Conservation (phyloP, 495 filamentous ascomycete species). For the Neurospora terricola region DNA sequence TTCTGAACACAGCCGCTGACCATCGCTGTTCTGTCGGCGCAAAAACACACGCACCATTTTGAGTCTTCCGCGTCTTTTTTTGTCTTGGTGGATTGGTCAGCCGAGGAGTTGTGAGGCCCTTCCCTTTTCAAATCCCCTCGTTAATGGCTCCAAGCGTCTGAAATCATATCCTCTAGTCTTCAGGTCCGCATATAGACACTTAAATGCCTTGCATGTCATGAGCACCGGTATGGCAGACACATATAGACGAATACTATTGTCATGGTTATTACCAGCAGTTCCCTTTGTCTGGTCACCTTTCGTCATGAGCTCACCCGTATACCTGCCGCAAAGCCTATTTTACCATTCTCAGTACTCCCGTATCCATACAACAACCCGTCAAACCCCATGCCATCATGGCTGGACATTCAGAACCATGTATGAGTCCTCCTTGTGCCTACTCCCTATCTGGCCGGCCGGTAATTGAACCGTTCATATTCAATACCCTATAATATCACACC, state of each 20-base stretch:
- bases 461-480: too few relatives aligned
- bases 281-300: background rate
- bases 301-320: too few relatives aligned
- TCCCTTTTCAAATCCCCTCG: background rate
- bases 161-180: background rate
- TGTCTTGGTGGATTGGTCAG: background rate
- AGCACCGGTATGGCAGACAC: background rate
- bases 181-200: background rate
- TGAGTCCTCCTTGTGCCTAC: too few relatives aligned
- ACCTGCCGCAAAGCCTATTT: too few relatives aligned
- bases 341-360: too few relatives aligned
- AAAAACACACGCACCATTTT: background rate
- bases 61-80: background rate
- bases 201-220: background rate
- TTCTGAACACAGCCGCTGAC: conserved; percentile 3
- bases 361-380: too few relatives aligned
- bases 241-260: background rate
- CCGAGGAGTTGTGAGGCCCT: conserved; percentile 1
- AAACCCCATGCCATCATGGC: too few relatives aligned
- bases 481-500: too few relatives aligned
- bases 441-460: too few relatives aligned
- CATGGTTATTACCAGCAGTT: background rate
- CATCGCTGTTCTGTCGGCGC: background rate
- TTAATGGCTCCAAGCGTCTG: background rate
- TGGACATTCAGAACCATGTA: too few relatives aligned